Base-by-base conservation (phyloP, 2,329 filamentous ascomycete genomes). In the Ophiostoma sp. region DNA sequence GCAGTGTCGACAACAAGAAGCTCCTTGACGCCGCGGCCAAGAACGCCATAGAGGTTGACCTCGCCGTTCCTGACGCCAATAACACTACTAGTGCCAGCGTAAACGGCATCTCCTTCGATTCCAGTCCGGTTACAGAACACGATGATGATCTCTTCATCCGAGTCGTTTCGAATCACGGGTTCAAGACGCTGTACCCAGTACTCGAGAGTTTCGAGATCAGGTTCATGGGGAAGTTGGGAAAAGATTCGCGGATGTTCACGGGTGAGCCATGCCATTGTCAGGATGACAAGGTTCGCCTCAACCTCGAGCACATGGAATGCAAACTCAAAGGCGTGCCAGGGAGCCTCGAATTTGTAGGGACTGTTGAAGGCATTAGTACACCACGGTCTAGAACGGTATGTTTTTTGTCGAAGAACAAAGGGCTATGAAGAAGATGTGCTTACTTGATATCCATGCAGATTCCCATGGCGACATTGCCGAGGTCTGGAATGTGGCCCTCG, bases 251-350 rank as follows among this genome's bases (percentile, higher is more conserved):
- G 81, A 73, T 81, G 83, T 70, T 81, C 86, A 68, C 76, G 80
- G 1, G 89, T 92, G 44, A 91, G 80, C 91, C 90, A 94, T 0
- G 91, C 90, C 91, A 93, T 93, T 4, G 85, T 86, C 0, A 94
- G 72, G 45, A 93, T 85, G 1, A 91, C 86, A 0, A 93, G 71
- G 14, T 87, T 85, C 0, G 88, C 84, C 0, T 81, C 74, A 0
- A 78, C 77, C 1, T 85, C 77, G 0, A 92, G 75, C 5, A 88
- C 79, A 60, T 90, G 86, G 38, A 79, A 83, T 0, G 82, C 83
- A 70, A 84, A 84, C 69, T 84, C 82, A 70, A 80, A 84, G 0
- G 77, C 78, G 58, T 76, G 73, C 81, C 81, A 85, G 0, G 81
- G 80, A 0, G 82, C 78, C 70, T 84, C 80, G 66, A 84, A 83